These are phyloP conservation scores for Olyra latifolia DNA, from an alignment of 176 grass and related monocot genomes.

Conservation along the genomic window DNA sequence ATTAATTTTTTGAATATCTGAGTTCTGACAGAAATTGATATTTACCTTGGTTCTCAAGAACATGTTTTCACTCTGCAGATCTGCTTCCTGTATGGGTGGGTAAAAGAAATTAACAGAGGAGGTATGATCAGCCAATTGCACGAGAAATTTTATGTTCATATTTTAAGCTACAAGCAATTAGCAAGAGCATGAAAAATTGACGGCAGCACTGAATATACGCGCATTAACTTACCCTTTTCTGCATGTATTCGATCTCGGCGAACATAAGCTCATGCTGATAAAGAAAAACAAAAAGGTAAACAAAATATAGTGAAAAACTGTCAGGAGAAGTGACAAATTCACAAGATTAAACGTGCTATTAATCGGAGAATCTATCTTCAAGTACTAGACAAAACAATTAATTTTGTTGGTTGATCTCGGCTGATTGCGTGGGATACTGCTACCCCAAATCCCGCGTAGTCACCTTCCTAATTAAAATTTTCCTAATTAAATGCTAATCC, in stretches of 20 bases:
- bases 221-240: slow-evolving; percentile 55
- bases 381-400: too few relatives aligned
- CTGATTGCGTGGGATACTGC: too few relatives aligned
- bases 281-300: slow-evolving; percentile 1
- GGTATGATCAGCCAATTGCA: not conserved
- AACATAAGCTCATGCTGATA: slow-evolving; percentile 71
- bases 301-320: not conserved
- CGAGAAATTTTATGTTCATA: not conserved
- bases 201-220: not conserved
- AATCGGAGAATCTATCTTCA: not conserved
- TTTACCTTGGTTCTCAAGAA: slow-evolving; percentile 70
- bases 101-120: not conserved
- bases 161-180: not conserved
- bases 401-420: too few relatives aligned
- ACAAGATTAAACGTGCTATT: not conserved
- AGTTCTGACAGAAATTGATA: not conserved
- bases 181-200: not conserved
- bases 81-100: slow-evolving; percentile 45
- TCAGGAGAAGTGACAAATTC: not conserved
- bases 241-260: slow-evolving; percentile 63
- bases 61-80: slow-evolving; percentile 69
- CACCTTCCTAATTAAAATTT: too few relatives aligned
- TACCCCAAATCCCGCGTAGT: too few relatives aligned
- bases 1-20: not conserved
- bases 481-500: too few relatives aligned